These are phyloP conservation scores for Solanum paucissectum DNA, from an alignment of 257 asterid species.

Conservation along the genomic window DNA sequence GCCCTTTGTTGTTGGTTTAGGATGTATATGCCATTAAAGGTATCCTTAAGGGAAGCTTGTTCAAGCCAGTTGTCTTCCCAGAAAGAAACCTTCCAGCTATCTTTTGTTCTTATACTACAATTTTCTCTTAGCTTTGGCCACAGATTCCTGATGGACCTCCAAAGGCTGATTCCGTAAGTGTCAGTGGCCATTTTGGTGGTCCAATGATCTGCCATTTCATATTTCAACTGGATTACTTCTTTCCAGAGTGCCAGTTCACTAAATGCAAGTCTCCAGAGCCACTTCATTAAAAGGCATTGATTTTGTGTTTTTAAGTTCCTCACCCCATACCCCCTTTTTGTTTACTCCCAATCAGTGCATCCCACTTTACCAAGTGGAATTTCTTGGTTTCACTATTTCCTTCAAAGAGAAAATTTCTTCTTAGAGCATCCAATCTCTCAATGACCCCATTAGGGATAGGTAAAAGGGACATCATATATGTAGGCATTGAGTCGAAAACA, in stretches of 20 bases:
- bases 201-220: background rate
- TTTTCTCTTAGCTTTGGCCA: background rate
- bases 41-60: background rate
- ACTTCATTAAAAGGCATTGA: background rate
- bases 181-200: background rate
- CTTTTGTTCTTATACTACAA: background rate
- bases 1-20: background rate
- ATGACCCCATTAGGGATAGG: background rate
- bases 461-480: background rate
- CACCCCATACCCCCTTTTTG: background rate
- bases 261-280: background rate
- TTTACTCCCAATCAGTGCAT: background rate
- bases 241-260: background rate
- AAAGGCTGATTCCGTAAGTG: background rate
- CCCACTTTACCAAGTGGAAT: background rate
- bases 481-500: background rate
- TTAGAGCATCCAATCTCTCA: background rate
- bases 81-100: background rate
- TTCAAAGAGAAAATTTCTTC: background rate
- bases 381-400: background rate
- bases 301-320: background rate
- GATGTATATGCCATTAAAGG: background rate
- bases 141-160: background rate
- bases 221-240: background rate
- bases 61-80: background rate